phyloP scores from a whole-genome alignment of 306 rosid species.

The Castanopsis chinensis region DNA sequence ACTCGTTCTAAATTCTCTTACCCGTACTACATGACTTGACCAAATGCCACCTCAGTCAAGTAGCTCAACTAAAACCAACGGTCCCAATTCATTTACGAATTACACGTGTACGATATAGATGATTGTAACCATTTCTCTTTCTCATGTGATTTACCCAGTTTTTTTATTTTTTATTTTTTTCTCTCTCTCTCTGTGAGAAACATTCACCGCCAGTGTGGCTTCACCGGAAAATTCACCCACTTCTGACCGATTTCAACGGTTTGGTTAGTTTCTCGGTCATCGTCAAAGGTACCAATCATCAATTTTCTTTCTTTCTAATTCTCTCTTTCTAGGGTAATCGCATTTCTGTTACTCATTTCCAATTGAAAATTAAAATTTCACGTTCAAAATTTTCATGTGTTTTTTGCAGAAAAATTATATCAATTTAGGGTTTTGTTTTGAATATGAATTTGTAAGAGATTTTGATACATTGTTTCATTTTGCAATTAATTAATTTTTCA shows the following conservation, averaged over 20 bases:
- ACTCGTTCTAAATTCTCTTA: not conserved
- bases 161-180: not conserved
- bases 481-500: not conserved
- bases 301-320: not conserved
- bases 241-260: not conserved
- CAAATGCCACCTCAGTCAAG: not conserved
- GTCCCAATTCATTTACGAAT: not conserved
- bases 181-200: not conserved
- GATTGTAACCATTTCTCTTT: not conserved
- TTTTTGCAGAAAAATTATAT: not conserved
- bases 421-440: not conserved
- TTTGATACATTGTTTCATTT: not conserved
- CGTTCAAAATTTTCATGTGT: not conserved
- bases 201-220: slow-evolving; percentile 7
- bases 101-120: slow-evolving; percentile 10
- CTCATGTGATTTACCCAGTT: not conserved
- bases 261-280: not conserved
- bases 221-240: slow-evolving; percentile 13
- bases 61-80: not conserved
- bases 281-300: not conserved
- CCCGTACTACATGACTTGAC: not conserved
- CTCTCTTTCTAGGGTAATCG: slow-evolving; percentile 2
- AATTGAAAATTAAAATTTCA: not conserved
- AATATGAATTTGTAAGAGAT: not conserved
- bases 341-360: slow-evolving; percentile 1